These are phyloP conservation scores for Penicillium verrucosum DNA, from an alignment of 2,329 filamentous ascomycete genomes.

Conservation along the genomic window DNA sequence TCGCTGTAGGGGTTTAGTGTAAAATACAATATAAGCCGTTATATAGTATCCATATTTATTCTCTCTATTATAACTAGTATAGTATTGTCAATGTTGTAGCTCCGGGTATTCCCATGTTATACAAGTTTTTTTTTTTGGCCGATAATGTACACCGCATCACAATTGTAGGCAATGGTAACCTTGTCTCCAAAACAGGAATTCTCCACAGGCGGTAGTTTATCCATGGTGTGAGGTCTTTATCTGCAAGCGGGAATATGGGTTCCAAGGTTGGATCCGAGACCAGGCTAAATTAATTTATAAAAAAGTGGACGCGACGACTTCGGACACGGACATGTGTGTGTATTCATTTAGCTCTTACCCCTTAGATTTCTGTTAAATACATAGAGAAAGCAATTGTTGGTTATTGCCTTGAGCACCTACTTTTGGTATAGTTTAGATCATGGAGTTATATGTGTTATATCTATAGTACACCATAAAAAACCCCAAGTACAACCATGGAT, in stretches of 20 bases:
- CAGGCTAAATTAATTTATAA: conserved; percentile 13
- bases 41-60: neutral
- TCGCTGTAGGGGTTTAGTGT: neutral
- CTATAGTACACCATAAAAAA: neutral
- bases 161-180: conserved; percentile 2
- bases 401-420: neutral
- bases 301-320: conserved; percentile 10
- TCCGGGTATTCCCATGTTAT: conserved; percentile 5
- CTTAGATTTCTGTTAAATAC: neutral
- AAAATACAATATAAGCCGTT: neutral
- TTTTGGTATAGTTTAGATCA: neutral
- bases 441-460: neutral
- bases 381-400: neutral
- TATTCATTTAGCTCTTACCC: conserved; percentile 3
- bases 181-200: conserved; percentile 15
- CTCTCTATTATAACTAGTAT: neutral
- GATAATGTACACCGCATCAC: conserved; percentile 6
- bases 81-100: neutral
- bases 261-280: conserved; percentile 17
- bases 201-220: conserved; percentile 4
- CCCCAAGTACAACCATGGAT: conserved; percentile 1
- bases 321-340: neutral
- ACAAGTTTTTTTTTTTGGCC: neutral
- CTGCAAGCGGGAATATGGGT: neutral
- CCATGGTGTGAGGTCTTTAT: conserved; percentile 1